Base-by-base conservation (phyloP, 768 basidiomycete species). In the Chalciporus piperatus region DNA sequence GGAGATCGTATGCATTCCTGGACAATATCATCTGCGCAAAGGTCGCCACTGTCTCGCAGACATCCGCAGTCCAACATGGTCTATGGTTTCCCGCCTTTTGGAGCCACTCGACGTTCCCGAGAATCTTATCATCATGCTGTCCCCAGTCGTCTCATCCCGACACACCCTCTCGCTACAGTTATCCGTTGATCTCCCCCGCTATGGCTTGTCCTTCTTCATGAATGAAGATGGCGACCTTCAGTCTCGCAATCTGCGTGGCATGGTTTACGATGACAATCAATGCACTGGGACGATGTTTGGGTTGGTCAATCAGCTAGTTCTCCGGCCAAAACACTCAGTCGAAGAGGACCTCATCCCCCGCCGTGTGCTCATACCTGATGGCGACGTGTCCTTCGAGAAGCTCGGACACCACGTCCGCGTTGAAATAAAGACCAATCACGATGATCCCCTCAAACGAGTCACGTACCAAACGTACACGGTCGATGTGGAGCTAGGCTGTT, bases 211-310 rank as follows among this genome's bases (percentile, higher is more conserved):
- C 3, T 78, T 78, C 46, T 66, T 68, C 43, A 32, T 73, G 19
- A 65, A 67, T 30, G 14, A 22, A 1, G 50, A 55, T 5, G 52
- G 55, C 16, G 51, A 60, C 16, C 54, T 78, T 16, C 69, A 75
- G 47, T 75, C 70, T 37, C 57, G 50, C 9, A 74, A 74, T 43
- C 58, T 73, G 39, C 68, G 66, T 8, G 67, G 59, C 17, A 74
- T 73, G 64, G 57, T 72, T n/a, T 58, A 78, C 9, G 73, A 76
- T 38, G 7, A 44, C 4, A 44, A 61, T 30, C 77, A 77, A 49
- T 73, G 66, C 0, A 58, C 59, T 9, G 74, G 74, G 1, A 72
- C 75, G 1, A 63, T 79, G 61, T 64, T 74, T 45, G 78, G 77
- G 8, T 55, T 79, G 37, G 33, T 38, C n/a, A 68, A 55, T 22